These are phyloP conservation scores for Hymenoscyphus infarciens DNA, from an alignment of 2,329 filamentous ascomycete genomes.

Conservation along the genomic window DNA sequence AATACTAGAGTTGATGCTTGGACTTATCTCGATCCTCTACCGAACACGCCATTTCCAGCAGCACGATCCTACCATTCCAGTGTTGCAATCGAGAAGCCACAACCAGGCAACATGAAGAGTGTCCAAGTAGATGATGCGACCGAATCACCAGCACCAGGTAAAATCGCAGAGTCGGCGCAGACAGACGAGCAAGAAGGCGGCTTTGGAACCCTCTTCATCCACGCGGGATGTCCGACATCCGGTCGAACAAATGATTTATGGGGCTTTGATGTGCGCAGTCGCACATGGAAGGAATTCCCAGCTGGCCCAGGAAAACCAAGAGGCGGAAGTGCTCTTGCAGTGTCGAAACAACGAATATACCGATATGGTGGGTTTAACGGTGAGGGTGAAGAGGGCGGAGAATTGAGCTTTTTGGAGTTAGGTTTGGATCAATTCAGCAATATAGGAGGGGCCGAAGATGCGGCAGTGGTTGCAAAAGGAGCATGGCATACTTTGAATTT, in stretches of 20 bases:
- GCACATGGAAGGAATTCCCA: slow-evolving; percentile 65
- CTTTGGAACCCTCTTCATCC: slow-evolving; percentile 67
- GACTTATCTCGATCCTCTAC: slow-evolving; percentile 58
- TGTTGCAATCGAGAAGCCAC: slow-evolving; percentile 52
- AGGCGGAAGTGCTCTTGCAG: slow-evolving; percentile 64
- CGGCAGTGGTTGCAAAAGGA: slow-evolving; percentile 48
- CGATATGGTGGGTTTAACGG: slow-evolving; percentile 81
- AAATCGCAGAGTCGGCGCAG: slow-evolving; percentile 53
- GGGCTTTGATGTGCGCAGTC: slow-evolving; percentile 66
- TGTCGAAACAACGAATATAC: slow-evolving; percentile 62
- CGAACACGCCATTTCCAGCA: slow-evolving; percentile 50
- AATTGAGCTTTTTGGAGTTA: slow-evolving; percentile 63
- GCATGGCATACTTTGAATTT: slow-evolving; percentile 53
- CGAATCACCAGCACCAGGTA: slow-evolving; percentile 55
- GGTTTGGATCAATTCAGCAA: slow-evolving; percentile 55
- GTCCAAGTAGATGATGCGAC: slow-evolving; percentile 28
- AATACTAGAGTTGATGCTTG: slow-evolving; percentile 62
- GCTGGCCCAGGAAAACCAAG: slow-evolving; percentile 64
- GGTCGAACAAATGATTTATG: slow-evolving; percentile 66
- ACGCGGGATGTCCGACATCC: slow-evolving; percentile 67
- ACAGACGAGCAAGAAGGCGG: slow-evolving; percentile 59
- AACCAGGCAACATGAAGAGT: slow-evolving; percentile 27
- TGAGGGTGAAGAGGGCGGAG: slow-evolving; percentile 63
- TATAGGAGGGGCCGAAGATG: slow-evolving; percentile 45
- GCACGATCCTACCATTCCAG: slow-evolving; percentile 70